Evolutionary conservation across 306 rosid genomes (phyloP).

Genomic region (Abrus precatorius): DNA sequence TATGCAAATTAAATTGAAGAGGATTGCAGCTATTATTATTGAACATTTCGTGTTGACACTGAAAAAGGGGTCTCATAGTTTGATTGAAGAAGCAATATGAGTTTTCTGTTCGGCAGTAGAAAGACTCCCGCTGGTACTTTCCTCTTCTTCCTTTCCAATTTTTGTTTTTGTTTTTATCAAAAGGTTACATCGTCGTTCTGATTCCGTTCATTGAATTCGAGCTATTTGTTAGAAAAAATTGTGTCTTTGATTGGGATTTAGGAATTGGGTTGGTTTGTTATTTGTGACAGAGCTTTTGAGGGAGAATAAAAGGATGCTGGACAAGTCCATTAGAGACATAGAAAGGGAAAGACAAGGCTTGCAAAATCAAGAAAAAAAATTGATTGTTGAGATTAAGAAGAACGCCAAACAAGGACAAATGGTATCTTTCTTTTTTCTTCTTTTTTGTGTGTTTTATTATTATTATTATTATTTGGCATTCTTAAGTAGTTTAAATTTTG

Average conservation of each 20-base stretch:
- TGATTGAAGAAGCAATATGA: constrained; percentile 54
- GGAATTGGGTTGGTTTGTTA: constrained; percentile 14
- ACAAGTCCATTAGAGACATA: constrained; percentile 85
- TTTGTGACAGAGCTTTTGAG: constrained; percentile 72
- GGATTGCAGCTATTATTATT: too few species aligned
- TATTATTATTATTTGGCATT: constrained; percentile 15
- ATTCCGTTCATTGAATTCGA: not conserved
- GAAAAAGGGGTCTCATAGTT: not conserved
- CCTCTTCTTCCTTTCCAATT: not conserved
- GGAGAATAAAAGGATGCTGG: constrained; percentile 92
- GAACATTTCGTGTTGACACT: too few species aligned
- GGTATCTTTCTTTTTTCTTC: constrained; percentile 51
- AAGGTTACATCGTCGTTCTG: not conserved
- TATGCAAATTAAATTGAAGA: not conserved
- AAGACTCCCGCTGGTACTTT: constrained; percentile 79
- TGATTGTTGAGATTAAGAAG: constrained; percentile 86
- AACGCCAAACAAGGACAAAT: constrained; percentile 95
- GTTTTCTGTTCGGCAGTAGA: constrained; percentile 81
- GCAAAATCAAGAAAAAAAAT: constrained; percentile 84
- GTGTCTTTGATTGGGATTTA: not conserved
- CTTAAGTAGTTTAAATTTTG: constrained; percentile 10
- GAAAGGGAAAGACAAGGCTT: constrained; percentile 86
- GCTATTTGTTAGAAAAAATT: not conserved
- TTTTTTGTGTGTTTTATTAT: not conserved
- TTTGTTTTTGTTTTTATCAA: not conserved